These are phyloP conservation scores for Ogataea ramenticola DNA, from an alignment of 805 yeast genomes.

Conservation along the genomic window DNA sequence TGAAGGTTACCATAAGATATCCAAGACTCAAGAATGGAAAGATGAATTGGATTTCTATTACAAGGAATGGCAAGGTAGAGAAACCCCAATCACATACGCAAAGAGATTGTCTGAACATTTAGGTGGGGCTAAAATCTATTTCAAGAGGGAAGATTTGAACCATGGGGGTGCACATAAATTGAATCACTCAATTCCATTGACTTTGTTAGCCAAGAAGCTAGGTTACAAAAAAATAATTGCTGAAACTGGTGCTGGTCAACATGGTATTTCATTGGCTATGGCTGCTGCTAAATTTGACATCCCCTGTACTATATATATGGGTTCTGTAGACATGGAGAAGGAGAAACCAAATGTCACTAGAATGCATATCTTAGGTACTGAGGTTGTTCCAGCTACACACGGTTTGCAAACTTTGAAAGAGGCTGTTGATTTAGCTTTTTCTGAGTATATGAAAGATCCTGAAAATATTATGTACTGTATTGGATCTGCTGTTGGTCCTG, in stretches of 20 bases:
- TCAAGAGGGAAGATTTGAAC: slow-evolving; percentile 89
- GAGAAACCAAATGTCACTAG: slow-evolving; percentile 8
- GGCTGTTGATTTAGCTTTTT: slow-evolving; percentile 8
- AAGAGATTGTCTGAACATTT: slow-evolving; percentile 39
- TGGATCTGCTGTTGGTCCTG: slow-evolving; percentile 10
- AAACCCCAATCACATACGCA: slow-evolving; percentile 8
- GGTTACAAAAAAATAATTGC: slow-evolving; percentile 40
- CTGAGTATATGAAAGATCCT: slow-evolving; percentile 6
- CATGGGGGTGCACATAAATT: slow-evolving; percentile 42
- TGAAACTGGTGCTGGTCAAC: slow-evolving; percentile 46
- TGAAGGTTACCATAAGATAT: slow-evolving; percentile 1
- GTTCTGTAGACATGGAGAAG: slow-evolving; percentile 8
- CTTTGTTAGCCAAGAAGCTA: slow-evolving; percentile 33
- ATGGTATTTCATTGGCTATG: slow-evolving; percentile 46
- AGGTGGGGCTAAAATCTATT: slow-evolving; percentile 96
- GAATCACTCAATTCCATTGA: slow-evolving; percentile 40
- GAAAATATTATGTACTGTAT: slow-evolving; percentile 8
- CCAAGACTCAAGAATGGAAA: slow-evolving; percentile 4
- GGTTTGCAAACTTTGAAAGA: slow-evolving; percentile 8
- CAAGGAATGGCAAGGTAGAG: slow-evolving; percentile 8
- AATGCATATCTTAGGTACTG: slow-evolving; percentile 8
- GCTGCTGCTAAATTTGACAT: slow-evolving; percentile 33
- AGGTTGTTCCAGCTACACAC: slow-evolving; percentile 7
- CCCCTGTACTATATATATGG: slow-evolving; percentile 8
- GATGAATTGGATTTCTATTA: slow-evolving; percentile 3